Conservation (phyloP, 805 yeast species). For the Grigorovia humatica region DNA sequence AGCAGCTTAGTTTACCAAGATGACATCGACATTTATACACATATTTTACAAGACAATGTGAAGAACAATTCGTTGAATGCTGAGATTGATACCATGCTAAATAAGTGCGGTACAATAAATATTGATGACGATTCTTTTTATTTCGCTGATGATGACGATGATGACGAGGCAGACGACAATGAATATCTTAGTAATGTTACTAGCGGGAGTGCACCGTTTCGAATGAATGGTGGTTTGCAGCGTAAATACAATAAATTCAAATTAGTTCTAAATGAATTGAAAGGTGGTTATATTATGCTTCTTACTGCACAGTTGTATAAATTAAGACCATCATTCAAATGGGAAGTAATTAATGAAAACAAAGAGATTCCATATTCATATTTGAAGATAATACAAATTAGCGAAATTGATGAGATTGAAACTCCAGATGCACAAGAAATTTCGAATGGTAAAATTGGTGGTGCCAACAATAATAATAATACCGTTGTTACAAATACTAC, state of each 20-base stretch:
- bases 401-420: slow-evolving; percentile 29
- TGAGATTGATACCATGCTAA: background rate
- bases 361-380: slow-evolving; percentile 12
- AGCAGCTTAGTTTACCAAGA: slow-evolving; percentile 6
- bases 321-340: slow-evolving; percentile 12
- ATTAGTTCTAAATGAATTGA: slow-evolving; percentile 15
- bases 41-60: slow-evolving; percentile 11
- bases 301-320: slow-evolving; percentile 20
- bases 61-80: background rate
- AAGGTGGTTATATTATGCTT: slow-evolving; percentile 30
- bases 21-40: slow-evolving; percentile 20
- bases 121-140: background rate
- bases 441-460: slow-evolving; percentile 17
- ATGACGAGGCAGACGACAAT: background rate
- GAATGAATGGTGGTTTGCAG: background rate
- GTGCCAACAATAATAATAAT: background rate
- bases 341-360: slow-evolving; percentile 14
- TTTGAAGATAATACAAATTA: slow-evolving; percentile 27
- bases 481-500: background rate
- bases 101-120: background rate
- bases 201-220: background rate
- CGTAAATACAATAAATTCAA: slow-evolving; percentile 16
- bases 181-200: no score
- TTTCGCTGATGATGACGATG: background rate
- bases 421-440: background rate